phyloP scores from a whole-genome alignment of 169 alveolate genomes.

The Plasmodium malariae region DNA sequence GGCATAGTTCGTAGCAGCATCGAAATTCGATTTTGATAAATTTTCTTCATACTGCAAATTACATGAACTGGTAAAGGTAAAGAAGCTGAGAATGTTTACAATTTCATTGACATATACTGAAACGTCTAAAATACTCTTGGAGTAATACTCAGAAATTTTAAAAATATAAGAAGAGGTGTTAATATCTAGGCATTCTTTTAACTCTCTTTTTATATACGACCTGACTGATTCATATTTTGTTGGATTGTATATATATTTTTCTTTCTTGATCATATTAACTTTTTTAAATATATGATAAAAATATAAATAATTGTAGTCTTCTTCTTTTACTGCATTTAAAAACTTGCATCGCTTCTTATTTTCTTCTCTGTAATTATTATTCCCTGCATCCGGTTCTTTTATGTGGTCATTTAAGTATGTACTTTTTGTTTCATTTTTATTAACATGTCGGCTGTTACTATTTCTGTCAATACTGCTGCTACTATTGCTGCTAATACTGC shows the following conservation, averaged over 20 bases:
- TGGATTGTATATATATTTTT: constrained; percentile 55
- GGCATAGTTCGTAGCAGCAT: too few species aligned
- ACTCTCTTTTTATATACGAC: constrained; percentile 66
- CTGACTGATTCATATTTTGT: constrained; percentile 52
- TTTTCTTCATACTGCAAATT: not conserved
- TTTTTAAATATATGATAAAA: constrained; percentile 65
- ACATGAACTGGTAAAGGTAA: constrained; percentile 32
- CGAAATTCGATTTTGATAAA: not conserved
- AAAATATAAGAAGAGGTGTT: constrained; percentile 65
- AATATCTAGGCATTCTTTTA: constrained; percentile 56
- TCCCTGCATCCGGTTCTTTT: not conserved
- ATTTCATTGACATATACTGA: constrained; percentile 68
- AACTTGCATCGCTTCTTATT: not conserved
- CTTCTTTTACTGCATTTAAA: constrained; percentile 56
- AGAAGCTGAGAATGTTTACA: constrained; percentile 45
- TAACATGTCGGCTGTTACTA: not conserved
- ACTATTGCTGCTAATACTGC: too few species aligned
- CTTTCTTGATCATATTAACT: constrained; percentile 35
- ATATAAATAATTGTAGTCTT: constrained; percentile 50
- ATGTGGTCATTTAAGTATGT: not conserved
- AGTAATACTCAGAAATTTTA: constrained; percentile 36
- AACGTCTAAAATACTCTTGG: constrained; percentile 41
- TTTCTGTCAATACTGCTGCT: not conserved
- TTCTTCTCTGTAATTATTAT: not conserved
- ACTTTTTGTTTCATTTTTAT: not conserved